phyloP scores from a whole-genome alignment of 106 monocot species.

The Apostasia shenzhenica region DNA sequence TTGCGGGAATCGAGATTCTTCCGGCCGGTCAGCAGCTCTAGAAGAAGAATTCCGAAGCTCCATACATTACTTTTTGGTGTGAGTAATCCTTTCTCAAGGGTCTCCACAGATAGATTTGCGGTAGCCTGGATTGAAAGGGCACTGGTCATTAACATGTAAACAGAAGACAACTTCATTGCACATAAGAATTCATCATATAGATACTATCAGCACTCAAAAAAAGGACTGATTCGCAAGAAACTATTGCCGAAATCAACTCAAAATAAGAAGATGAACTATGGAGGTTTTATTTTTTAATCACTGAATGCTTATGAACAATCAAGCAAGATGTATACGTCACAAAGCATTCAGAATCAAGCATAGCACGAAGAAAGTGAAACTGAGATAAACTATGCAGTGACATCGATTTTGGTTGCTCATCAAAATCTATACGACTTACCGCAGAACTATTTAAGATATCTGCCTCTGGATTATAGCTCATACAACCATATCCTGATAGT shows the following conservation, averaged over 20 bases:
- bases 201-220: too few relatives aligned
- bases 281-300: too few relatives aligned
- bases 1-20: conserved; percentile 31
- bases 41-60: conserved; percentile 49
- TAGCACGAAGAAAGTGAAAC: too few relatives aligned
- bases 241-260: too few relatives aligned
- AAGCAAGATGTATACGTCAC: too few relatives aligned
- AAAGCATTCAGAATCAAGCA: too few relatives aligned
- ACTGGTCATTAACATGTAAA: background rate
- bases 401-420: background rate
- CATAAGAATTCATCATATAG: too few relatives aligned
- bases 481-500: conserved; percentile 75
- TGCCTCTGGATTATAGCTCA: conserved; percentile 36
- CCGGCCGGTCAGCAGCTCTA: conserved; percentile 54
- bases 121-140: conserved; percentile 24
- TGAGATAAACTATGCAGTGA: background rate
- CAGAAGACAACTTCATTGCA: too few relatives aligned
- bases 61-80: conserved; percentile 63
- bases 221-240: too few relatives aligned
- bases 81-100: conserved; percentile 62
- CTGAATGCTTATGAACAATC: too few relatives aligned
- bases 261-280: too few relatives aligned
- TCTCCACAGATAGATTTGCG: conserved; percentile 59
- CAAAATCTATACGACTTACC: conserved; percentile 29
- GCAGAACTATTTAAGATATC: conserved; percentile 46